Percentiles rank a stretch among this genome's conserved stretches.
Conservation (phyloP, 2,329 filamentous ascomycete genomes). For the Tolypocladium ophioglossoides region DNA sequence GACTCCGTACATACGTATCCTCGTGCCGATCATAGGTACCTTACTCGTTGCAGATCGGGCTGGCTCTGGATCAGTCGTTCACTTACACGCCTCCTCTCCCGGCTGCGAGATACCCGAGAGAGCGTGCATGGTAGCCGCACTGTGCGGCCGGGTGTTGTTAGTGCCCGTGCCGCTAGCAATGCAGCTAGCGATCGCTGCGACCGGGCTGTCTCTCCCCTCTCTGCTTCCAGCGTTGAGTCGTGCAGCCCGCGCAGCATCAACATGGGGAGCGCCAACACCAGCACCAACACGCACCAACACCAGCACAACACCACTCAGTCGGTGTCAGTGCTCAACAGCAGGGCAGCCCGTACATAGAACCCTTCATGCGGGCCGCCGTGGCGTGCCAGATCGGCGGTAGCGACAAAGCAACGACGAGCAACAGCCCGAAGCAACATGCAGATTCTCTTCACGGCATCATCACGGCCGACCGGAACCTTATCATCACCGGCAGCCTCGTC, state of each 20-base stretch:
- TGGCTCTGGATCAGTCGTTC: not conserved
- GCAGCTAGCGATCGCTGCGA: not conserved
- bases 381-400: conserved; percentile 5
- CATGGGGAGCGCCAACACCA: not conserved
- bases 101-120: conserved; percentile 1
- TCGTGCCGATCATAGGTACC: too few relatives aligned
- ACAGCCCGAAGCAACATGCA: not conserved
- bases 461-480: not conserved
- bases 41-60: not conserved
- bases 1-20: not conserved
- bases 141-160: not conserved
- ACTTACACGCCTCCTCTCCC: not conserved
- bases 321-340: not conserved
- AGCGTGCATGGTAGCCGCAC: not conserved
- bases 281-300: too few relatives aligned
- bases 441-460: not conserved
- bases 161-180: conserved; percentile 1
- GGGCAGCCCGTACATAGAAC: not conserved
- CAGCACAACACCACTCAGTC: too few relatives aligned
- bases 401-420: conserved; percentile 2
- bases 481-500: not conserved
- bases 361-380: conserved; percentile 2
- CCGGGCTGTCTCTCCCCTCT: not conserved
- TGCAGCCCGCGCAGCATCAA: not conserved
- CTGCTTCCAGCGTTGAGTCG: not conserved